Percentiles rank a stretch among this genome's conserved stretches.
Conservation (phyloP, 73 alveolate species). For the Paramecium sonneborni region DNA sequence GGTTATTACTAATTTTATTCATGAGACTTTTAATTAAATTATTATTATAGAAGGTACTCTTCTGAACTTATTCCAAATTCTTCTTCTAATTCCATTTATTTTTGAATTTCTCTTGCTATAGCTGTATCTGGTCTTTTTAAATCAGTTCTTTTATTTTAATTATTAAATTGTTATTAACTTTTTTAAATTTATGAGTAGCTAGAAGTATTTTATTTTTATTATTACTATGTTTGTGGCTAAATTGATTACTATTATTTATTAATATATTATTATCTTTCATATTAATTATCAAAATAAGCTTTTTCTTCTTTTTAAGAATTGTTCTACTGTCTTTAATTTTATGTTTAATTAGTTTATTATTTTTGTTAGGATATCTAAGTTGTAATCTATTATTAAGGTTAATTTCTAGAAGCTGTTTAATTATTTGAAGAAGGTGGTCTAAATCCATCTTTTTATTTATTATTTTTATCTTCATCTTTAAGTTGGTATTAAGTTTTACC, state of each 20-base stretch:
- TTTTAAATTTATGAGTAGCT: not conserved
- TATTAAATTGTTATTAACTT: not conserved
- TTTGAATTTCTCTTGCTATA: not conserved
- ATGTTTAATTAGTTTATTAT: not conserved
- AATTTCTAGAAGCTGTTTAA: not conserved
- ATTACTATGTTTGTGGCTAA: not conserved
- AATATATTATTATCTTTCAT: not conserved
- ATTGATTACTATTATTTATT: not conserved
- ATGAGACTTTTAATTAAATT: not conserved
- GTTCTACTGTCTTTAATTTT: not conserved
- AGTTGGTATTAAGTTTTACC: not conserved
- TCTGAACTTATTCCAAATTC: constrained; percentile 14
- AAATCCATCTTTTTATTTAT: not conserved
- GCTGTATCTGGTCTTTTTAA: constrained; percentile 46
- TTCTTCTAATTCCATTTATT: not conserved
- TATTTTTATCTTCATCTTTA: not conserved
- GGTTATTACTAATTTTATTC: not conserved
- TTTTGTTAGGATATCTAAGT: not conserved
- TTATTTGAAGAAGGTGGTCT: not conserved
- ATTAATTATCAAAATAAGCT: not conserved
- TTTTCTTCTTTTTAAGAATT: not conserved
- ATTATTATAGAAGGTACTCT: not conserved
- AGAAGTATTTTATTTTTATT: not conserved
- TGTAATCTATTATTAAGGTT: not conserved
- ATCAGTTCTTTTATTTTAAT: not conserved